Base-by-base conservation (phyloP, 1,284 basidiomycete species). In the Neonothopanus nambi region DNA sequence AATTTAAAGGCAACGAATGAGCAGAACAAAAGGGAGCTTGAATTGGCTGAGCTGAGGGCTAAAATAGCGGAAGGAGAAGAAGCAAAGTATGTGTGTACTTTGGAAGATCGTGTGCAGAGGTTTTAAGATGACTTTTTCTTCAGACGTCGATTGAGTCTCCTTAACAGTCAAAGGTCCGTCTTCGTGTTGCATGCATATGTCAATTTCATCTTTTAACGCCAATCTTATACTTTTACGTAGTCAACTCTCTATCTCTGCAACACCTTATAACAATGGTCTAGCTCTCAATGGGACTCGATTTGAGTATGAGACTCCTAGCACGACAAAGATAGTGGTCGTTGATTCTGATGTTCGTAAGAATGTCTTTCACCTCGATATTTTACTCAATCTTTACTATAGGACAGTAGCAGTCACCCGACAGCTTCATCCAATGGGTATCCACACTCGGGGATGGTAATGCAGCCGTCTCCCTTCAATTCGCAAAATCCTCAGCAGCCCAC, bases 11-110 rank as follows among this genome's bases (percentile, higher is more conserved):
- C 21, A 18, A 37, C 12, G 39, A 39, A 26, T 28, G 38, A 18
- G 26, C 11, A 30, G 36, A 13, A 24, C 21, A 23, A 23, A 33
- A 2, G 8, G 41, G 41, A 21, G n/a, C 20, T 2, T 7, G 2
- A 38, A n/a, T n/a, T n/a, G n/a, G n/a, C n/a, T n/a, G n/a, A n/a
- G 3, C 18, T 49, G 9, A 6, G 21, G 8, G 37, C 37, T 7
- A 38, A 49, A 17, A 40, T 49, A 28, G 47, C 47, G 18, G 72
- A 70, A 48, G 78, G 78, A 11, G 64, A 67, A 37, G 57, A 66
- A 47, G 73, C 72, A 35, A 61, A 59, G 73, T 75, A 52, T 30
- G 70, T 60, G 41, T 56, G 33, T 26, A 44, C 17, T 43, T 26
- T 13, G 8, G 13, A 33, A 35, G 26, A 12, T 21, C 20, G 33